Conservation (phyloP, 2,329 filamentous ascomycete species). For the Clarireedia paspali region DNA sequence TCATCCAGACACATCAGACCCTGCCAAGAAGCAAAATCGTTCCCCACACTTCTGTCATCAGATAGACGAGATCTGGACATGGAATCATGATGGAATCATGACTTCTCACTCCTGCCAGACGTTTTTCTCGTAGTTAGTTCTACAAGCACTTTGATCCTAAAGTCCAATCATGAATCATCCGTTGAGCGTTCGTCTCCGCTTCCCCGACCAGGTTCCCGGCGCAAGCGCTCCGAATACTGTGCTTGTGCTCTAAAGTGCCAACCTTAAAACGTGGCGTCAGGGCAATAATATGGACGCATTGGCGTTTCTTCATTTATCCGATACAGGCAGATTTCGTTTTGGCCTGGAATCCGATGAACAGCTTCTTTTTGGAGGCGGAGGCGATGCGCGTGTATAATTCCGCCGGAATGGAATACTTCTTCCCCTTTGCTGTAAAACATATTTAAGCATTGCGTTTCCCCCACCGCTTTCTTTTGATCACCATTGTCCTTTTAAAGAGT, state of each 20-base stretch:
- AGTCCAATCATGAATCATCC: not conserved
- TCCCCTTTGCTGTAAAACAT: not conserved
- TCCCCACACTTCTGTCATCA: not conserved
- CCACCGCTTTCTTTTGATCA: not conserved
- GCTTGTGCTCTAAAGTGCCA: not conserved
- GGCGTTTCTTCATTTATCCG: constrained; percentile 5
- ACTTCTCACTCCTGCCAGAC: no score
- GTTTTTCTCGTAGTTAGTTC: not conserved
- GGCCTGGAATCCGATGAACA: not conserved
- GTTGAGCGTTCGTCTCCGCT: not conserved
- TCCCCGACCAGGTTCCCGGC: not conserved
- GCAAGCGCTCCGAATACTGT: not conserved
- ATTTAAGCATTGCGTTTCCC: not conserved
- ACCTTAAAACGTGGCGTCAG: not conserved
- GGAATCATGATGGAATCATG: no score
- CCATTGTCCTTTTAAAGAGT: not conserved
- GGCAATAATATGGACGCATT: not conserved
- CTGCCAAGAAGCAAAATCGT: not conserved
- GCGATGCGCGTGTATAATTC: not conserved
- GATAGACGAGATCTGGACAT: constrained; percentile 2
- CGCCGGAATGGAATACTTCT: not conserved
- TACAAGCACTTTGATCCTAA: not conserved
- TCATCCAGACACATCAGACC: not conserved
- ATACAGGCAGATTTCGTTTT: constrained; percentile 6
- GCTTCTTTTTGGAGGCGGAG: not conserved